phyloP scores from a whole-genome alignment of 2,329 filamentous ascomycete species.

The Colletotrichum sp. region DNA sequence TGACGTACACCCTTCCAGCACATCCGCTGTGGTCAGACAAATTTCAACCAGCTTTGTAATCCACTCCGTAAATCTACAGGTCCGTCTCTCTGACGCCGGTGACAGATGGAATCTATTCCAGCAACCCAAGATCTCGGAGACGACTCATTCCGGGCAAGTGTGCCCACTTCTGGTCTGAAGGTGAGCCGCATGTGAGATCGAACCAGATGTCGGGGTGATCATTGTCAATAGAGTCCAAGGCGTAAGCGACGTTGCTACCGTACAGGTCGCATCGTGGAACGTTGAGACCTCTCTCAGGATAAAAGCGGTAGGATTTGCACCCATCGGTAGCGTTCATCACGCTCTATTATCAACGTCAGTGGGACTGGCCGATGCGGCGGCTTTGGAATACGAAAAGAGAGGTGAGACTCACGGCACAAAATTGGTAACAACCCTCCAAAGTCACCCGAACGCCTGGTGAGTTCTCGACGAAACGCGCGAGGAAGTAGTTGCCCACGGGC shows the following conservation, averaged over 20 bases:
- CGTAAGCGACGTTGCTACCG: constrained; percentile 33
- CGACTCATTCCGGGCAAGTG: constrained; percentile 12
- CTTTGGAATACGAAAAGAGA: neutral
- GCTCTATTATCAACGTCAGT: constrained; percentile 25
- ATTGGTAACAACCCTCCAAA: constrained; percentile 45
- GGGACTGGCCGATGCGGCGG: neutral
- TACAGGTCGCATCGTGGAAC: constrained; percentile 40
- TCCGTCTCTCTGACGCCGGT: neutral
- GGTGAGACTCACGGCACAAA: constrained; percentile 38
- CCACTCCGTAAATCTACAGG: neutral
- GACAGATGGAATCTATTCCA: neutral
- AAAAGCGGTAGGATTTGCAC: constrained; percentile 41
- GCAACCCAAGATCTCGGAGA: constrained; percentile 10
- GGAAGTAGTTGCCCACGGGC: constrained; percentile 38
- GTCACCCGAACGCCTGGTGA: constrained; percentile 35
- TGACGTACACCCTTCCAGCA: neutral
- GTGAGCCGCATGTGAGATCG: constrained; percentile 40
- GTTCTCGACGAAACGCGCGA: constrained; percentile 43
- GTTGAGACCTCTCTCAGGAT: constrained; percentile 31
- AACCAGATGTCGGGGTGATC: constrained; percentile 36
- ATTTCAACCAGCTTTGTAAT: neutral
- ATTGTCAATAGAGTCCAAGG: constrained; percentile 31
- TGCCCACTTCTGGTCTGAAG: constrained; percentile 28
- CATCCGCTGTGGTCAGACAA: neutral
- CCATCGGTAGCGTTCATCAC: constrained; percentile 32